These are phyloP conservation scores for Tricholoma matsutake DNA, from an alignment of 768 basidiomycete genomes.

Conservation along the genomic window DNA sequence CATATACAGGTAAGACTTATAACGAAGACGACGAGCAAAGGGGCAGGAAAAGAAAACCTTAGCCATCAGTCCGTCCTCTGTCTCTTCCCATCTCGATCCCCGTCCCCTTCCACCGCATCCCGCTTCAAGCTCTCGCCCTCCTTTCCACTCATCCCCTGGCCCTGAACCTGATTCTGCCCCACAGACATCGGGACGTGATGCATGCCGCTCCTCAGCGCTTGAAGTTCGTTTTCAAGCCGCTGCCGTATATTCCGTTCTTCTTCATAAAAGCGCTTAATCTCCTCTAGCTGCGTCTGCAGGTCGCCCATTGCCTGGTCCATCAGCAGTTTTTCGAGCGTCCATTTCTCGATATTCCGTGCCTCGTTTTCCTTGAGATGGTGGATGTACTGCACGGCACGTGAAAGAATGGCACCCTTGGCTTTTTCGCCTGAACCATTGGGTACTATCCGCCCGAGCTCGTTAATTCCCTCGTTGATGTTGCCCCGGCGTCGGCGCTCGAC, in stretches of 20 bases:
- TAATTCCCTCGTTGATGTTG: slow-evolving; percentile 96
- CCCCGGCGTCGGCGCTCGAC: slow-evolving; percentile 93
- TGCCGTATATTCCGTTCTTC: slow-evolving; percentile 63
- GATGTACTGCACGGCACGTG: slow-evolving; percentile 88
- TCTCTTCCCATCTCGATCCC: slow-evolving; percentile 27
- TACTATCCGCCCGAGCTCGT: slow-evolving; percentile 83
- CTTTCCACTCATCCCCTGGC: not conserved
- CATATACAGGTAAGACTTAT: not conserved
- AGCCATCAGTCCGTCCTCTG: slow-evolving; percentile 37
- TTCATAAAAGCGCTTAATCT: slow-evolving; percentile 78
- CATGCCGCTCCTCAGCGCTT: slow-evolving; percentile 42
- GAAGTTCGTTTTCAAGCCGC: slow-evolving; percentile 64
- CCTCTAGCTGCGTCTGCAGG: slow-evolving; percentile 78
- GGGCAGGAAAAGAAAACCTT: not conserved
- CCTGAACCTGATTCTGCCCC: slow-evolving; percentile 3
- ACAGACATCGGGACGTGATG: slow-evolving; percentile 6
- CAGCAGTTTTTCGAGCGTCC: slow-evolving; percentile 88
- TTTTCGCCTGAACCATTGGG: slow-evolving; percentile 86
- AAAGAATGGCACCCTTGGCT: slow-evolving; percentile 86
- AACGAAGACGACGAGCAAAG: not conserved
- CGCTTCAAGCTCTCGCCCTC: slow-evolving; percentile 15
- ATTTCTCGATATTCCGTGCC: slow-evolving; percentile 87
- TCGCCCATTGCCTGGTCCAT: slow-evolving; percentile 94
- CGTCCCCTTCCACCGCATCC: slow-evolving; percentile 12
- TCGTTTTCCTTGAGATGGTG: slow-evolving; percentile 89